These are phyloP conservation scores for Blechomonas ayalai DNA, from an alignment of 208 protist species.

Conservation along the genomic window DNA sequence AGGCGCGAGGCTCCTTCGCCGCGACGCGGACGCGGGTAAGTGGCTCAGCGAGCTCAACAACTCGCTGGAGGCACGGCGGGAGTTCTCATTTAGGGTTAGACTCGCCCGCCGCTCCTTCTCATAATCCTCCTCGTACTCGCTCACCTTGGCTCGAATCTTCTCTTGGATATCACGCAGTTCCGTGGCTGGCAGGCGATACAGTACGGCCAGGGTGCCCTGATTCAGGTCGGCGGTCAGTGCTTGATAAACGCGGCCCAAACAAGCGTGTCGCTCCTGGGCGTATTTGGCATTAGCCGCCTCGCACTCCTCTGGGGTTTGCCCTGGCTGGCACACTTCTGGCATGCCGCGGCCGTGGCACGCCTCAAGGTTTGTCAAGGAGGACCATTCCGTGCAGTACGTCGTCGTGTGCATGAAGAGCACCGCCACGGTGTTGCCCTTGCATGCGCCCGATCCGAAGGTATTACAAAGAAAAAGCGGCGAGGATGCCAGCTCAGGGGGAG, in stretches of 20 bases:
- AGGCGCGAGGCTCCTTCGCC: too few species aligned
- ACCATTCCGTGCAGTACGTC: constrained; percentile 57
- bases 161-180: constrained; percentile 35
- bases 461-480: constrained; percentile 54
- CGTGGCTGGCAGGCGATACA: constrained; percentile 51
- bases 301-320: constrained; percentile 30
- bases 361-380: constrained; percentile 31
- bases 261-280: constrained; percentile 31
- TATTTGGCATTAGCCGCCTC: constrained; percentile 30
- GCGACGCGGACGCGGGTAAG: too few species aligned
- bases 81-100: not conserved
- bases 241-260: constrained; percentile 43
- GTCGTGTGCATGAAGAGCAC: constrained; percentile 42
- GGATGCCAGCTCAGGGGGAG: too few species aligned
- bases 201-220: constrained; percentile 56
- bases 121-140: constrained; percentile 52
- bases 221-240: constrained; percentile 51
- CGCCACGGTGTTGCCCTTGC: constrained; percentile 58
- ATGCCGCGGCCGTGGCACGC: constrained; percentile 44
- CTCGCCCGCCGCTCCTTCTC: constrained; percentile 38
- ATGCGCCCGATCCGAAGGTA: constrained; percentile 46
- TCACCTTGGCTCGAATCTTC: constrained; percentile 31
- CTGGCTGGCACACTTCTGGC: constrained; percentile 19
- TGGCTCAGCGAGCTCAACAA: too few species aligned
- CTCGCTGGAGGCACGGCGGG: too few species aligned